Base-by-base conservation (phyloP, 345 rosid genomes). In the Acer campestre region DNA sequence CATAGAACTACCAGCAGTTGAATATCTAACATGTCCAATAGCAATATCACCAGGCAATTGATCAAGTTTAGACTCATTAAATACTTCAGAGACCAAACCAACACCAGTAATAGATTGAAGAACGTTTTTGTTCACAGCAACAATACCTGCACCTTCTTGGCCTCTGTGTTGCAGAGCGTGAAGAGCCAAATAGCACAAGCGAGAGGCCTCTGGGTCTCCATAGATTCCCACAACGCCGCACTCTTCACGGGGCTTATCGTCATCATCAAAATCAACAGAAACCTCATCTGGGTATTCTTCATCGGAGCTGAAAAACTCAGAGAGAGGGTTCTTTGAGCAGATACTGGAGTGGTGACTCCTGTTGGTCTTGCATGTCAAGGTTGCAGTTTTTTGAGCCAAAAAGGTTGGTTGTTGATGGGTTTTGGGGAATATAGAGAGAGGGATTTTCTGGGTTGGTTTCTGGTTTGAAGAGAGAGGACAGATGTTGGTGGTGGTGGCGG, bases 71-170 rank as follows among this genome's bases (percentile, higher is more conserved):
- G 99, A 86, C 75, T 91, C 90, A 73, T 79, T 94, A 80, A 96
- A 96, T 17, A 96, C 99, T 6, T 96, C 99, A 46, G 97, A 91
- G 49, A 96, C 99, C 27, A 96, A 89, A 4, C 99, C 99, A 71
- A 96, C 92, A 40, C 99, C 99, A 20, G 98, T 96, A 64, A 96
- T 77, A 2, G 98, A 86, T 77, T 96, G 97, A 56, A 94, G 88
- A 42, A 94, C 92, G 25, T 90, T 85, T 27, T 88, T 75, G 31
- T 87, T 84, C 11, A 94, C 97, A 1, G 99, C 84, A 23, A 96
- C 99, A 70, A 96, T 96, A 75, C 99, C 99, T 67, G 99, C 99
- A 25, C 99, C 99, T 86, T 96, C 99, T 77, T 96, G 99, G 8
- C 99, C 99, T 53, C 99, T 97, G 71, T 96, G 99, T 70, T 96